Evolutionary conservation across 2,329 filamentous ascomycete genomes (phyloP), one percentile per base, ranked within the genome.

Genomic region (Ophiognomonia clavigignenti-juglandacearum): DNA sequence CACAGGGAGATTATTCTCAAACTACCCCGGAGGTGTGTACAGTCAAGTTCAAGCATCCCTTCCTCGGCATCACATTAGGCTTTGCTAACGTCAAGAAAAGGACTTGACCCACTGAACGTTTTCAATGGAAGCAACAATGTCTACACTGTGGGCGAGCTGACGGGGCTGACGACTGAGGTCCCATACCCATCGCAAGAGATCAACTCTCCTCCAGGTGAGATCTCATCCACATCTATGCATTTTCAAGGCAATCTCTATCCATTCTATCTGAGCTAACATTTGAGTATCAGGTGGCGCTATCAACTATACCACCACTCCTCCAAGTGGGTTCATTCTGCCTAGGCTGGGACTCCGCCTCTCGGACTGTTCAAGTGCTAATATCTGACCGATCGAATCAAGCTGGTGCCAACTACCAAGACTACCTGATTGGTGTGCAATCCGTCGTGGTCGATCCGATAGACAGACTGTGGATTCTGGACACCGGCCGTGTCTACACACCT

Each of bases 391-490:
- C 3, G 3, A 18, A 29, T 8, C 9, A 13, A 59, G 53, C 65
- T 2, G 67, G 66, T 26, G 71, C 66, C 26, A 73, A 74, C 53
- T 69, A 74, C 47, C 61, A 65, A n/a, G 56, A 72, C 53, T 68
- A 75, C 56, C 60, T 77, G 10, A 72, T 77, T 46, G 71, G 72
- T 39, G 71, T 75, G 0, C 74, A 78, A 56, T 72, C 66, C 32
- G 71, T 78, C 2, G 73, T 78, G 10, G 64, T 77, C 16, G 74
- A 78, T 51, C 53, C 72, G 0, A 56, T 61, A 3, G 72, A 78
- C 56, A 66, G 71, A 6, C 64, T 77, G 18, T 77, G 73, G 74
- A 70, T 78, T 43, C 66, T 78, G 7, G 75, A 78, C 52, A 77
- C 73, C 3, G 74, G 74, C 8, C 65, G 74, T 3, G 49, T 48